Conservation (phyloP, 768 basidiomycete genomes). For the Lactarius sp. region DNA sequence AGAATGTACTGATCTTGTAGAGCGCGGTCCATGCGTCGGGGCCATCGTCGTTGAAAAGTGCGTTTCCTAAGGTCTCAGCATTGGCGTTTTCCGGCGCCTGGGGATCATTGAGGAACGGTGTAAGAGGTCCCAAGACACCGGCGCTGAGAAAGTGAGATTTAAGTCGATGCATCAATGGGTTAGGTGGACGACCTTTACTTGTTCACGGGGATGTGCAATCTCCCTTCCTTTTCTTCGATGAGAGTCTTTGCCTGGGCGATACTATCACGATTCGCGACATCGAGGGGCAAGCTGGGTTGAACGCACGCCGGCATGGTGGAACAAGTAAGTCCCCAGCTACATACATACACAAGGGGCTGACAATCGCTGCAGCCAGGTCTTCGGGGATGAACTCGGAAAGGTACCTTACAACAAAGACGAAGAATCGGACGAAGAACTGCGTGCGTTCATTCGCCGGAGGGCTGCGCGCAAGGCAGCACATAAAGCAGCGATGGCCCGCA, state of each 20-base stretch:
- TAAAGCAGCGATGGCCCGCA: too few relatives aligned
- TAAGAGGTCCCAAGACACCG: conserved; percentile 63
- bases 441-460: too few relatives aligned
- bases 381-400: too few relatives aligned
- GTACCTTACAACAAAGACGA: too few relatives aligned
- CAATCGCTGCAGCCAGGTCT: too few relatives aligned
- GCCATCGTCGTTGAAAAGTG: conserved; percentile 64
- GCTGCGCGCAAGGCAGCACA: too few relatives aligned
- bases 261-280: conserved; percentile 64
- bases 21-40: conserved; percentile 58
- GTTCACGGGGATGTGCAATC: conserved; percentile 74
- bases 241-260: conserved; percentile 51
- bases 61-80: conserved; percentile 59
- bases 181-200: conserved; percentile 47
- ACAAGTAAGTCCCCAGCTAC: too few relatives aligned
- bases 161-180: neutral
- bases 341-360: too few relatives aligned
- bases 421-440: too few relatives aligned
- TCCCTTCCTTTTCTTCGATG: conserved; percentile 58
- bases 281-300: conserved; percentile 53
- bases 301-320: too few relatives aligned
- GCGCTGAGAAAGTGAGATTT: conserved; percentile 43
- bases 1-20: conserved; percentile 64
- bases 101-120: conserved; percentile 52
- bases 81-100: conserved; percentile 55